Conservation (phyloP, 1,139 yeast species). For the Pichia sp. region DNA sequence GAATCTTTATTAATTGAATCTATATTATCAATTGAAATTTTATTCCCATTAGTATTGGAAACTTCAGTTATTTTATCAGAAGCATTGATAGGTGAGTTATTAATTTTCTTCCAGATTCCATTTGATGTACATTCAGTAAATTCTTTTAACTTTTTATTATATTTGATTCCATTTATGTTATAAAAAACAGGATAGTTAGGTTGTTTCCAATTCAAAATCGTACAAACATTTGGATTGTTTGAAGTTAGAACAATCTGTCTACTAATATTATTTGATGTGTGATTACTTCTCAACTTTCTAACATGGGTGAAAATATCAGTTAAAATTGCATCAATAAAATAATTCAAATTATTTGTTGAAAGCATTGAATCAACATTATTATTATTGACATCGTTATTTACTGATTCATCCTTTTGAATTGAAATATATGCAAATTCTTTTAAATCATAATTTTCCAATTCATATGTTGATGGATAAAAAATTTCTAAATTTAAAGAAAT, state of each 20-base stretch:
- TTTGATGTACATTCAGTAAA: constrained; percentile 35
- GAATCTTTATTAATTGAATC: constrained; percentile 33
- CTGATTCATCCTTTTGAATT: constrained; percentile 16
- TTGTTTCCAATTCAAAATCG: constrained; percentile 94
- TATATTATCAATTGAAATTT: constrained; percentile 27
- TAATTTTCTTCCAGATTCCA: constrained; percentile 28
- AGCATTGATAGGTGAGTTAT: too few species aligned
- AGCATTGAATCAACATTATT: not conserved
- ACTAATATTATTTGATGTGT: constrained; percentile 20
- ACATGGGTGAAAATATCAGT: constrained; percentile 75
- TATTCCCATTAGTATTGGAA: constrained; percentile 4
- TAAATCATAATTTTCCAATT: constrained; percentile 26
- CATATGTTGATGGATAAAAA: constrained; percentile 61
- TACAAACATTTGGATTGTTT: constrained; percentile 81
- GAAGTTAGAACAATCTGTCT: constrained; percentile 80
- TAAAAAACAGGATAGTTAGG: constrained; percentile 95
- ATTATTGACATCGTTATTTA: too few species aligned
- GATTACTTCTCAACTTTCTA: constrained; percentile 38
- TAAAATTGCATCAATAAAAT: constrained; percentile 68
- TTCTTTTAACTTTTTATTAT: constrained; percentile 26
- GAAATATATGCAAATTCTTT: constrained; percentile 19
- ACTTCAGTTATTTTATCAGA: not conserved
- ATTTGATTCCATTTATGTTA: constrained; percentile 62
- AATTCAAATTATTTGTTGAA: constrained; percentile 46
- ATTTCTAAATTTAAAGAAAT: constrained; percentile 75